A percentile compares a stretch with the other conserved stretches of the same genome.
phyloP scores from a whole-genome alignment of 768 basidiomycete species.

The Termitomyces sp. region DNA sequence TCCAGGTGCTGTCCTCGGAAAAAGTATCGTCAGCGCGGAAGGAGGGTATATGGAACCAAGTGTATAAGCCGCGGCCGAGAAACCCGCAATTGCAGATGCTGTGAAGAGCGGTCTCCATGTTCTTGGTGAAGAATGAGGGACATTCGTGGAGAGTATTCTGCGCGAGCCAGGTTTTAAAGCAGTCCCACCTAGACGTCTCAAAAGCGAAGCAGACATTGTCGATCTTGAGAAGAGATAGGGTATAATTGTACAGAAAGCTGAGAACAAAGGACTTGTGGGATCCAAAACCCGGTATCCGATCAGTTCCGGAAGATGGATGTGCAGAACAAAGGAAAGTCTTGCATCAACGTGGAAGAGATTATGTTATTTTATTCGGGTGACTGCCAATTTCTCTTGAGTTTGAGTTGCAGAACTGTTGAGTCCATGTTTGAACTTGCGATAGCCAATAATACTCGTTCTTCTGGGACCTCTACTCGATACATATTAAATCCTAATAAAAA shows the following conservation, averaged over 20 bases:
- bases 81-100: slow-evolving; percentile 21
- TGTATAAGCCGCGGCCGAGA: slow-evolving; percentile 37
- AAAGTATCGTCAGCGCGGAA: slow-evolving; percentile 55
- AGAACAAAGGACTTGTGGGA: background rate
- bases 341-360: no score
- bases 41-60: slow-evolving; percentile 72
- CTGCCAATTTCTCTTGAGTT: background rate
- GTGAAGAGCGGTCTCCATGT: slow-evolving; percentile 18
- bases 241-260: background rate
- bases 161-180: background rate
- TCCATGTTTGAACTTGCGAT: background rate
- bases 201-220: slow-evolving; percentile 8
- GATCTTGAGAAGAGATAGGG: background rate
- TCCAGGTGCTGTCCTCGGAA: slow-evolving; percentile 72
- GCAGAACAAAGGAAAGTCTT: no score
- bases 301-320: background rate
- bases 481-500: background rate
- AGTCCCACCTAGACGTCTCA: slow-evolving; percentile 1
- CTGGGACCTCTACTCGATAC: background rate
- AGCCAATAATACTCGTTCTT: background rate
- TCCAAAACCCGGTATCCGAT: background rate
- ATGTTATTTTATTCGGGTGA: no score
- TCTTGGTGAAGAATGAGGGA: slow-evolving; percentile 7
- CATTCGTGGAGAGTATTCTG: slow-evolving; percentile 4
- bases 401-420: background rate